Base-by-base conservation (phyloP, 2,329 filamentous ascomycete genomes). In the Cordyceps sp. region DNA sequence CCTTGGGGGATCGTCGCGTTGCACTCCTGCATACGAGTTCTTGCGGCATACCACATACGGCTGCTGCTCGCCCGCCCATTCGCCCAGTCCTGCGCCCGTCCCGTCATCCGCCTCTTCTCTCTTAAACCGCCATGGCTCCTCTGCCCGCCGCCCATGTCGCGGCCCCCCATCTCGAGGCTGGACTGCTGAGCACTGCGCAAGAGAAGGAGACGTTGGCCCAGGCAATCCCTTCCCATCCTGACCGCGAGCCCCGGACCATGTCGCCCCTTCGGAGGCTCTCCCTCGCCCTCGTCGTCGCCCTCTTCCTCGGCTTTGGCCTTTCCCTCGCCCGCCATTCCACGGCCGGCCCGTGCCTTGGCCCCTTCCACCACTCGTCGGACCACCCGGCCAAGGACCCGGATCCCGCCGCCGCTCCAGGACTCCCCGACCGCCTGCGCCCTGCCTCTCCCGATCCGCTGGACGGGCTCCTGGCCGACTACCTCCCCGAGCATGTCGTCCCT, bases 371-470 rank as follows among this genome's bases (percentile, higher is more conserved):
- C 12, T 23, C n/a, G 28, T 18, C 18, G n/a, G n/a, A n/a, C n/a
- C n/a, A n/a, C n/a, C n/a, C n/a, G n/a, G n/a, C n/a, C n/a, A n/a
- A n/a, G n/a, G n/a, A n/a, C n/a, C n/a, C n/a, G n/a, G n/a, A n/a
- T n/a, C n/a, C n/a, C n/a, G n/a, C n/a, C n/a, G n/a, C n/a, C n/a
- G n/a, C n/a, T n/a, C n/a, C n/a, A n/a, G n/a, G n/a, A n/a, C n/a
- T n/a, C n/a, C n/a, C n/a, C n/a, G n/a, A n/a, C n/a, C n/a, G n/a
- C n/a, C n/a, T n/a, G n/a, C 24, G 26, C 25, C 26, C 6, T 34
- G 29, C 76, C 34, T 69, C 74, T 16, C 64, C 65, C 33, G 61
- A 69, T 30, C 64, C 69, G 26, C 58, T 86, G 33, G 75, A 82
- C 49, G 65, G 67, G 29, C 68, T 79, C 33, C 61, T 85, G 21